Evolutionary conservation across 1,139 yeast genomes (phyloP), one percentile per base, ranked within the genome.

Genomic region (Protomyces pachydermus): DNA sequence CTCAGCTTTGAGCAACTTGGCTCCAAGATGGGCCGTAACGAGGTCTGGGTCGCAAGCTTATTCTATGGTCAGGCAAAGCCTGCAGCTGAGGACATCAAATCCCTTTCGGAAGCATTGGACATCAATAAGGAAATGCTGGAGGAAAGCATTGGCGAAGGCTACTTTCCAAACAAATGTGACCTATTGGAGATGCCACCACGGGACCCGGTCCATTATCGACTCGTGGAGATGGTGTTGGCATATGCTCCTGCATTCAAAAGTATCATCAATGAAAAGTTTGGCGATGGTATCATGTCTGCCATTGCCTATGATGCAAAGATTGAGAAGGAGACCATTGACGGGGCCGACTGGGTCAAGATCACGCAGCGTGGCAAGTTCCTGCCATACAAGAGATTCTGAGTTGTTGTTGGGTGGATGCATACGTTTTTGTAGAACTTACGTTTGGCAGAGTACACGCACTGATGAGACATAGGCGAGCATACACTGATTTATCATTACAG

Each of bases 251-350:
- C 69, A 23, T 68, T 66, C 67, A 68, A 68, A 65, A 55, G 61
- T 60, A 55, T 68, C 56, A 68, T 68, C 50, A 66, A 66, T 34
- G 69, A 68, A 64, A 68, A 68, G 60, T 68, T 68, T 52, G 69
- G 69, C 45, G 69, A 68, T 60, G 69, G 69, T 28, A 68, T 68
- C 61, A 68, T 68, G 69, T 65, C 68, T 37, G 69, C 69, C 48
- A 68, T 68, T 37, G 67, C 69, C 63, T 68, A 64, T 53, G 63
- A 68, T n/a, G 60, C 68, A 57, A 68, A 67, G 66, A 65, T 68
- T 39, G 69, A 68, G 25, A 68, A 68, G 68, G 69, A 67, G 50
- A 67, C 66, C 34, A 68, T 67, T 28, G 67, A 38, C 28, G 69
- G 65, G 3, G 69, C 67, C 18, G 66, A 69, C 45, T 68, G 69